Percentiles rank a stretch among this genome's conserved stretches.
These are phyloP conservation scores for Stellera chamaejasme DNA, from an alignment of 345 rosid genomes.

Conservation along the genomic window DNA sequence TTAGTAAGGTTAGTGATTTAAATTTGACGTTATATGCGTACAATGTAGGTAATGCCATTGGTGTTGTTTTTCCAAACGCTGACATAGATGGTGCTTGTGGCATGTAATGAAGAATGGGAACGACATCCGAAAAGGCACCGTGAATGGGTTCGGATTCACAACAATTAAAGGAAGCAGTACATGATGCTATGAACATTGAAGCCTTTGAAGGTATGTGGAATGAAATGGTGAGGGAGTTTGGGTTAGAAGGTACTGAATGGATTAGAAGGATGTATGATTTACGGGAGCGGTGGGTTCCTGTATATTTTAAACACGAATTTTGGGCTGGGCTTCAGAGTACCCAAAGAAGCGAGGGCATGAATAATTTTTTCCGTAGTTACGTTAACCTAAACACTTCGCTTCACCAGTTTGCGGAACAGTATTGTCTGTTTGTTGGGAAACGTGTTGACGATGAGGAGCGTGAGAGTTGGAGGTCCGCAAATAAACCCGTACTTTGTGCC, in stretches of 20 bases:
- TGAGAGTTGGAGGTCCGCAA: too few species aligned
- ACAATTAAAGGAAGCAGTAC: not conserved
- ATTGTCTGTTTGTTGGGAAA: not conserved
- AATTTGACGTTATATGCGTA: too few species aligned
- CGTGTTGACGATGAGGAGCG: too few species aligned
- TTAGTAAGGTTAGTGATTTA: too few species aligned
- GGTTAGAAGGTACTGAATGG: not conserved
- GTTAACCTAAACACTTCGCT: too few species aligned
- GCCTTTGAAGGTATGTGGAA: not conserved
- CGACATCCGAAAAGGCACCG: too few species aligned
- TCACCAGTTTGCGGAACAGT: too few species aligned
- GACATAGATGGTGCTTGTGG: not conserved
- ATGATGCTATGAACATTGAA: not conserved
- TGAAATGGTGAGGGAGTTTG: not conserved
- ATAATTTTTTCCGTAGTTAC: not conserved
- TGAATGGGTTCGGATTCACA: not conserved
- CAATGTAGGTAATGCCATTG: too few species aligned
- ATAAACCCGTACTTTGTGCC: too few species aligned
- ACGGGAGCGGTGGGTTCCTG: not conserved
- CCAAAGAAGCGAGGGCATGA: too few species aligned
- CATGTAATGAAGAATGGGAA: not conserved
- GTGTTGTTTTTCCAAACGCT: too few species aligned
- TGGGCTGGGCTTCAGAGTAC: too few species aligned
- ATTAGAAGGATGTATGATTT: not conserved
- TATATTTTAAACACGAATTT: not conserved